Conservation (phyloP, 2,329 filamentous ascomycete genomes). For the Lecanoromycetidae sp. region DNA sequence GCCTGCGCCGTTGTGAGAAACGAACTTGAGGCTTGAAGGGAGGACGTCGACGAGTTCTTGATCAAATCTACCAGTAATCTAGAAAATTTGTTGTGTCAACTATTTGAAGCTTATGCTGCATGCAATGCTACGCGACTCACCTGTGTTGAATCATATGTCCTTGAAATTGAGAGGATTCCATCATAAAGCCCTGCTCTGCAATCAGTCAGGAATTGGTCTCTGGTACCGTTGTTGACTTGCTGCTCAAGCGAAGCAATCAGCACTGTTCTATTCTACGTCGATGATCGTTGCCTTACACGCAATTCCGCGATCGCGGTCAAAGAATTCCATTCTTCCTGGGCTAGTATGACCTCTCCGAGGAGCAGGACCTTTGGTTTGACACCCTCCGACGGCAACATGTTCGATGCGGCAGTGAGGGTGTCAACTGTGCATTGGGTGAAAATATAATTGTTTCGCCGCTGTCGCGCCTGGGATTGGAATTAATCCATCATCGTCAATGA, state of each 20-base stretch:
- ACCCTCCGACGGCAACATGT: slow-evolving; percentile 6
- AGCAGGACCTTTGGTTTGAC: slow-evolving; percentile 13
- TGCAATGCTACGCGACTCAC: slow-evolving; percentile 5
- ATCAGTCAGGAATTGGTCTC: slow-evolving; percentile 58
- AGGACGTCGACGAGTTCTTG: slow-evolving; percentile 50
- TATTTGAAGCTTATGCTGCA: neutral
- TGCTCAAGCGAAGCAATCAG: neutral
- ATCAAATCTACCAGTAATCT: slow-evolving; percentile 58
- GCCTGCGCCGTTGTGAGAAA: slow-evolving; percentile 46
- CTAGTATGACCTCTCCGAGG: slow-evolving; percentile 16
- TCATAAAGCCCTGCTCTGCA: slow-evolving; percentile 55
- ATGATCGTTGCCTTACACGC: slow-evolving; percentile 9
- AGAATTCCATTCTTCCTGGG: slow-evolving; percentile 13
- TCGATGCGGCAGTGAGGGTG: slow-evolving; percentile 1
- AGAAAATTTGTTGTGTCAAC: slow-evolving; percentile 5
- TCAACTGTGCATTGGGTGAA: neutral
- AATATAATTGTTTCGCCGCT: neutral
- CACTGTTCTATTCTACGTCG: neutral
- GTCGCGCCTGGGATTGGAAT: too few relatives aligned
- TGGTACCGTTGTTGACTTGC: slow-evolving; percentile 23
- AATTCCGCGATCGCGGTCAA: slow-evolving; percentile 13
- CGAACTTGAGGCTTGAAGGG: slow-evolving; percentile 30
- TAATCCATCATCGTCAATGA: neutral
- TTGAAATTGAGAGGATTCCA: slow-evolving; percentile 54
- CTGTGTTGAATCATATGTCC: slow-evolving; percentile 53